These are phyloP conservation scores for Starmerella ratchasimensis DNA, from an alignment of 805 yeast genomes.

Conservation along the genomic window DNA sequence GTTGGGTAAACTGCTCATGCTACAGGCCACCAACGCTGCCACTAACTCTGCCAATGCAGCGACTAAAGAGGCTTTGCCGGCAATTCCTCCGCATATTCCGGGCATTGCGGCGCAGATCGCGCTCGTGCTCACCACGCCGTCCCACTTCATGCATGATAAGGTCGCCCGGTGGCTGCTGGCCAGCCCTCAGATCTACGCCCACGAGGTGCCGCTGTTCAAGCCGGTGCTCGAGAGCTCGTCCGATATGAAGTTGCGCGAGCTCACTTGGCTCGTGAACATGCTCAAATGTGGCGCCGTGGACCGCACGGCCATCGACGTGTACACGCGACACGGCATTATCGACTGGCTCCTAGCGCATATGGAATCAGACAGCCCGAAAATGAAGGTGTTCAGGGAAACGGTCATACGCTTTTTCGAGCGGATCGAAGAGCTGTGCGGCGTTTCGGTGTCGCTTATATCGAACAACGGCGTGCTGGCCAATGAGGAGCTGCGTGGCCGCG, in stretches of 20 bases:
- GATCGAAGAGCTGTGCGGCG: constrained; percentile 13
- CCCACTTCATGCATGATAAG: constrained; percentile 60
- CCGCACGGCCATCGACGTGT: constrained; percentile 38
- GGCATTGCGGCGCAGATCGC: constrained; percentile 41
- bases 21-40: not conserved
- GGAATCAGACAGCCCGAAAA: constrained; percentile 6
- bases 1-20: constrained; percentile 14
- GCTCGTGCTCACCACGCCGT: constrained; percentile 51
- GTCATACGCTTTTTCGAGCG: constrained; percentile 12
- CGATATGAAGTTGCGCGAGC: constrained; percentile 36
- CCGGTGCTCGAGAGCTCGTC: constrained; percentile 19
- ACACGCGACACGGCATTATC: constrained; percentile 42
- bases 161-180: constrained; percentile 51
- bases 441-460: constrained; percentile 9
- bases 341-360: constrained; percentile 48
- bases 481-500: constrained; percentile 5
- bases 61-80: not conserved
- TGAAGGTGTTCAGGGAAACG: constrained; percentile 9
- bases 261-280: constrained; percentile 50
- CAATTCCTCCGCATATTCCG: constrained; percentile 32
- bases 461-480: constrained; percentile 15
- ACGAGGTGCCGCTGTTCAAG: constrained; percentile 34
- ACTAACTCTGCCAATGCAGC: no score
- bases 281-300: constrained; percentile 37
- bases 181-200: constrained; percentile 33